Evolutionary conservation across 345 rosid species (phyloP).

Genomic region (Populus tremula): DNA sequence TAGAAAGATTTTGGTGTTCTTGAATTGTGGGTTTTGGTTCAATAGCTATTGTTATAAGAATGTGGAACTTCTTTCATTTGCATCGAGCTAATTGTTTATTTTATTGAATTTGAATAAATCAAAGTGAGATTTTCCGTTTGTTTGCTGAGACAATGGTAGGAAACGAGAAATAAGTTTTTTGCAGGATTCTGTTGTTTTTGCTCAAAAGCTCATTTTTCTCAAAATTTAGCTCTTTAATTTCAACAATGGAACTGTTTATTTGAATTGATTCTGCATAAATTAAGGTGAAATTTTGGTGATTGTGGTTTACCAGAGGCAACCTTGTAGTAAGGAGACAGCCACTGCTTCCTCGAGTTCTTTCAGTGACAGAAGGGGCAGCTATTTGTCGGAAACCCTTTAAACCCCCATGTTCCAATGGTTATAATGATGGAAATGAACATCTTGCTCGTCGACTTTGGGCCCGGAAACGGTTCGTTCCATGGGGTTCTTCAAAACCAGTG

Average conservation of each 20-base stretch:
- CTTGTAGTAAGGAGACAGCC: slow-evolving; percentile 80
- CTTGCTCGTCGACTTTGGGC: slow-evolving; percentile 86
- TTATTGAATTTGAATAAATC: neutral
- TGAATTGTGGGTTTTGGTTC: neutral
- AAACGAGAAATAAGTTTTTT: neutral
- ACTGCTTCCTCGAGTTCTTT: slow-evolving; percentile 77
- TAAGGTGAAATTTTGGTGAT: slow-evolving; percentile 4
- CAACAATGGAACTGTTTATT: neutral
- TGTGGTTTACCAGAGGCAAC: slow-evolving; percentile 57
- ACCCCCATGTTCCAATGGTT: slow-evolving; percentile 70
- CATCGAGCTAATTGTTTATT: neutral
- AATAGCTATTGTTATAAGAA: neutral
- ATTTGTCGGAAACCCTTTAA: slow-evolving; percentile 93
- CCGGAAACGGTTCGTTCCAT: slow-evolving; percentile 87
- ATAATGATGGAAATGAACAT: slow-evolving; percentile 44
- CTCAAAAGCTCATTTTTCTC: neutral
- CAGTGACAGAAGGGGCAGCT: slow-evolving; percentile 82
- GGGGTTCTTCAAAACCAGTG: slow-evolving; percentile 78
- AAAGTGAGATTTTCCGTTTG: neutral
- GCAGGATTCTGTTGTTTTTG: neutral
- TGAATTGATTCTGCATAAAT: neutral
- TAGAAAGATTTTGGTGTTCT: neutral
- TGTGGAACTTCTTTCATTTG: neutral
- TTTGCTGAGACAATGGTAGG: neutral
- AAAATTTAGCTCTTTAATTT: neutral